phyloP scores from a whole-genome alignment of 2,329 filamentous ascomycete species.

The Xylaria sp. region DNA sequence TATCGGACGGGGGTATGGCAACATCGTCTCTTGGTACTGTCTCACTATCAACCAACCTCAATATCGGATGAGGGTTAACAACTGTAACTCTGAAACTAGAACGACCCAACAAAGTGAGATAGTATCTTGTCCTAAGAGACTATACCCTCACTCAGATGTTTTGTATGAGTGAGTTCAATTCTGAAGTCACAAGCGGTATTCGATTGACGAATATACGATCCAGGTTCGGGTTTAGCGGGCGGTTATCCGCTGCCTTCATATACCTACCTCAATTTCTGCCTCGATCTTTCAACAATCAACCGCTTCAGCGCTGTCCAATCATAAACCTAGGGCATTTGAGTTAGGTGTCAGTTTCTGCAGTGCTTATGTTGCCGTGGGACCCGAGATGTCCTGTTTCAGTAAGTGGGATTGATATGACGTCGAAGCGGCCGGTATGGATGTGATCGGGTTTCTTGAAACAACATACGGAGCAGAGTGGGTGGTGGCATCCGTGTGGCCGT shows the following conservation, averaged over 20 bases:
- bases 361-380: background rate
- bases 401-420: background rate
- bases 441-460: constrained; percentile 20
- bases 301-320: background rate
- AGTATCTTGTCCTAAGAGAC: background rate
- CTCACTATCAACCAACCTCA: background rate
- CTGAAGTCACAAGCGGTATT: background rate
- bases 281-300: background rate
- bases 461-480: background rate
- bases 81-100: background rate
- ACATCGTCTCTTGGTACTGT: background rate
- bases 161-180: background rate
- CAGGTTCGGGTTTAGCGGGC: background rate
- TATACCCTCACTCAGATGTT: background rate
- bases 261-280: background rate
- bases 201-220: background rate
- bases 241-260: background rate
- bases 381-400: constrained; percentile 11
- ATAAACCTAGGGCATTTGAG: background rate
- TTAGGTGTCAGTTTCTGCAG: background rate
- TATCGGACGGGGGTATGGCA: background rate
- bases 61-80: background rate
- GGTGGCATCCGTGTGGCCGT: background rate
- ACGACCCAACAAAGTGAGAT: background rate
- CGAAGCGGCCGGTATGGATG: background rate